These are phyloP conservation scores for Crucihimalaya himalaica DNA, from an alignment of 345 rosid genomes.

Conservation along the genomic window DNA sequence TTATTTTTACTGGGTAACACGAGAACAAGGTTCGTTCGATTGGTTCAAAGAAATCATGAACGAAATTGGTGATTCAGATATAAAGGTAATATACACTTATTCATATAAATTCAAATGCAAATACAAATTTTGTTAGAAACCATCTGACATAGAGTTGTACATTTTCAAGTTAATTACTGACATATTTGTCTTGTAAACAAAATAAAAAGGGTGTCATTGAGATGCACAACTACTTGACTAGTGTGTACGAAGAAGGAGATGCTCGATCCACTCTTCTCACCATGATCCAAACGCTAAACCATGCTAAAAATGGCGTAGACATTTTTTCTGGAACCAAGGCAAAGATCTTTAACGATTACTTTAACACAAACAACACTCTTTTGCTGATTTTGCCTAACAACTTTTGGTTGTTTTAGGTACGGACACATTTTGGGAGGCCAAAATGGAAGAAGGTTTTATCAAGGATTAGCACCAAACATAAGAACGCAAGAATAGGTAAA, in stretches of 20 bases:
- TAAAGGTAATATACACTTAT: conserved; percentile 45
- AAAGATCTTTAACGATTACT: conserved; percentile 21
- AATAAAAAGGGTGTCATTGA: conserved; percentile 73
- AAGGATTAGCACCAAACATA: conserved; percentile 30
- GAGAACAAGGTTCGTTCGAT: conserved; percentile 82
- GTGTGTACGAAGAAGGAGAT: conserved; percentile 90
- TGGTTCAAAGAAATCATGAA: conserved; percentile 85
- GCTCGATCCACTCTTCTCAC: conserved; percentile 59
- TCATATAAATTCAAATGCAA: too few relatives aligned
- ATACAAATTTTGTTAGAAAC: too few relatives aligned
- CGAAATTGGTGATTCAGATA: conserved; percentile 71
- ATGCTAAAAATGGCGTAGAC: conserved; percentile 93
- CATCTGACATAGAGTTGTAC: not conserved
- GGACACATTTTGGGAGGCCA: conserved; percentile 45
- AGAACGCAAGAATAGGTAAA: conserved; percentile 39
- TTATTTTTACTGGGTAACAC: conserved; percentile 85
- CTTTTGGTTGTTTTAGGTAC: conserved; percentile 16
- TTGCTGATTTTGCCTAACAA: not conserved
- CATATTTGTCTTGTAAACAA: not conserved
- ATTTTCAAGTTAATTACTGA: not conserved
- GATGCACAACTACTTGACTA: conserved; percentile 97
- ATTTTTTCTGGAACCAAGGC: conserved; percentile 89
- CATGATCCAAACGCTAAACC: conserved; percentile 93
- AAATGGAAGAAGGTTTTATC: conserved; percentile 42
- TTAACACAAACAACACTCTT: not conserved